phyloP scores from a whole-genome alignment of 805 yeast species.

The Candida vaughaniae region DNA sequence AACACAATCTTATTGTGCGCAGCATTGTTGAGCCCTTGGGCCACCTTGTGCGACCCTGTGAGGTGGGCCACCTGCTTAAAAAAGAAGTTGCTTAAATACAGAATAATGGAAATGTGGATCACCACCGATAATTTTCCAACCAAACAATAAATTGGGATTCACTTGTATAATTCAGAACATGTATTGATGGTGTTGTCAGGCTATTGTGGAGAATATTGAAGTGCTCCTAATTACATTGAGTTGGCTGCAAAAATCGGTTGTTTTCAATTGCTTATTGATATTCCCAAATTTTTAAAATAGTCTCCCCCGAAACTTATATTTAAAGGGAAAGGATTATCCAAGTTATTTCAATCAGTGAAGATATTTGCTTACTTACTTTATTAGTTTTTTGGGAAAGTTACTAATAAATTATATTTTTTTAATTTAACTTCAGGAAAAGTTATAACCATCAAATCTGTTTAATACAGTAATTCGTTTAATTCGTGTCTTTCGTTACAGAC shows the following conservation, averaged over 20 bases:
- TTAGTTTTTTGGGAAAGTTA: constrained; percentile 10
- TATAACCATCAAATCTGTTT: neutral
- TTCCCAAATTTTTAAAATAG: too few species aligned
- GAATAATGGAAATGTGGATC: too few species aligned
- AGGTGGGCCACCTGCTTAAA: neutral
- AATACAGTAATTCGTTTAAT: constrained; percentile 1
- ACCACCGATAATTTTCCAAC: too few species aligned
- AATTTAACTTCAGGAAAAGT: constrained; percentile 7
- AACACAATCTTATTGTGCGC: neutral
- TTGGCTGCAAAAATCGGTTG: too few species aligned
- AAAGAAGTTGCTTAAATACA: neutral
- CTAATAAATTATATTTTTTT: constrained; percentile 3
- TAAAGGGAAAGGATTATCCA: neutral
- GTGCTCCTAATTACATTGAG: too few species aligned
- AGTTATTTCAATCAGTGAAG: neutral
- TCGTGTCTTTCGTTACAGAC: constrained; percentile 1
- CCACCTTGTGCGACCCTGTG: neutral
- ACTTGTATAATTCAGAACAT: too few species aligned
- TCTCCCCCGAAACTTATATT: neutral
- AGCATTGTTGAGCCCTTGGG: too few species aligned
- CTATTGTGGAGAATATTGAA: too few species aligned
- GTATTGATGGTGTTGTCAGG: too few species aligned
- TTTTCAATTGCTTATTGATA: too few species aligned
- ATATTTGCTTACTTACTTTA: neutral
- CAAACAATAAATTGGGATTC: too few species aligned